phyloP scores from a whole-genome alignment of 306 rosid genomes.

The Inga oerstediana region DNA sequence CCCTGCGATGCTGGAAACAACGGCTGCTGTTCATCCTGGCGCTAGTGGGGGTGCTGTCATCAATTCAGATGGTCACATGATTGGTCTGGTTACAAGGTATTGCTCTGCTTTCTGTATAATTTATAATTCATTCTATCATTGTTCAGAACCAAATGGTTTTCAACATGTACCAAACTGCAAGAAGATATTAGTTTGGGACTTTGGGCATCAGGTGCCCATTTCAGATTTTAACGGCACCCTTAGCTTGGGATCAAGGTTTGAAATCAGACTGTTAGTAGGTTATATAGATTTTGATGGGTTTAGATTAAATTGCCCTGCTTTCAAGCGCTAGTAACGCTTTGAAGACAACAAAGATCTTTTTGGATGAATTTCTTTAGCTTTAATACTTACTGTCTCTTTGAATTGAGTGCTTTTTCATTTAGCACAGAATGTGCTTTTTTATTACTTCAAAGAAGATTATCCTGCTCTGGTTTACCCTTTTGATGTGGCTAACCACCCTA shows the following conservation, averaged over 20 bases:
- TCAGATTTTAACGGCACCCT: constrained; percentile 13
- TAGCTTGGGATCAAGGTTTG: neutral
- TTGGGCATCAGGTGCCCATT: constrained; percentile 7
- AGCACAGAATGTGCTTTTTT: neutral
- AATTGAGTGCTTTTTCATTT: neutral
- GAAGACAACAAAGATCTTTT: neutral
- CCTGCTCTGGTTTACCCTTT: neutral
- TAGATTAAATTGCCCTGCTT: neutral
- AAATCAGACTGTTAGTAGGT: constrained; percentile 9
- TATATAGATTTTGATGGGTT: constrained; percentile 12
- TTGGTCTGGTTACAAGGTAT: constrained; percentile 95
- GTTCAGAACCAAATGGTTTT: constrained; percentile 8
- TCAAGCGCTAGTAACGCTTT: neutral
- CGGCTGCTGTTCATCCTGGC: constrained; percentile 97
- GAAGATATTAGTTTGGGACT: neutral
- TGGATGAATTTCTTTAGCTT: neutral
- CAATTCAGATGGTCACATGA: constrained; percentile 84
- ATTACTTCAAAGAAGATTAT: neutral
- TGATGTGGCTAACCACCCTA: neutral
- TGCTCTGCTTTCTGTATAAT: neutral
- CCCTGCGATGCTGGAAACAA: constrained; percentile 93
- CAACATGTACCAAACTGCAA: neutral
- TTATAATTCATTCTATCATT: neutral
- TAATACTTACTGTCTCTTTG: neutral
- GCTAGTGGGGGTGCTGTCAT: constrained; percentile 97